Base-by-base conservation (phyloP, 352 stramenopile genomes). In the Globisporangium solare region DNA sequence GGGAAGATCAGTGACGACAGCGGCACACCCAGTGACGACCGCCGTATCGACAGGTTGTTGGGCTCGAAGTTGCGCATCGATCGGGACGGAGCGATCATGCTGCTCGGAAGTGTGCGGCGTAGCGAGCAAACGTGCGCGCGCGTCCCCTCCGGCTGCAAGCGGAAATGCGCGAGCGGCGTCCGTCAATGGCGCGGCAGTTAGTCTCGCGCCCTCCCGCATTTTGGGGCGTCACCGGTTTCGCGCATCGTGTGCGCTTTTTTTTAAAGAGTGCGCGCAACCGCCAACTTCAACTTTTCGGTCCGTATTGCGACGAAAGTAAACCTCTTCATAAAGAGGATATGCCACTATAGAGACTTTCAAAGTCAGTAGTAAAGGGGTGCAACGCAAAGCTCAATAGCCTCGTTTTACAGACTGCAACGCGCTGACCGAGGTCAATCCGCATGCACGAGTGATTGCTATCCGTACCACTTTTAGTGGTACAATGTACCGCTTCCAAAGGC, bases 1-100 rank as follows among this genome's bases (percentile, higher is more conserved):
- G 80, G 79, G 59, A 90, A 89, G 60, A 92, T 88, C 35, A 90
- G 64, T 31, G 77, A 73, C 47, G 82, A 88, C 20, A 84, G 68
- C 27, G 79, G 74, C 42, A 89, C 71, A 0, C 76, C 80, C 13
- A 88, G 51, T 10, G 79, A 90, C 56, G 70, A 90, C 39, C 79
- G 73, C 5, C 82, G 70, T 27, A 18, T 14, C 37, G 55, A 37
- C 39, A 35, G 27, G 27, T 35, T 11, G 27, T 35, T 35, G 27
- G 27, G 7, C 7, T 51, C 47, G 40, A 56, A 20, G 6, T 45
- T 48, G 47, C 40, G 47, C 47, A 48, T 12, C 21, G 56, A 56
- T 5, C 27, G 42, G 41, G 50, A 49, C 27, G 40, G 40, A 15
- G 47, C 27, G 48, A 46, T 48, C 47, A 61, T 61, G 18, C 12